phyloP scores from a whole-genome alignment of 805 yeast genomes.

The Starmerella sirachaensis region DNA sequence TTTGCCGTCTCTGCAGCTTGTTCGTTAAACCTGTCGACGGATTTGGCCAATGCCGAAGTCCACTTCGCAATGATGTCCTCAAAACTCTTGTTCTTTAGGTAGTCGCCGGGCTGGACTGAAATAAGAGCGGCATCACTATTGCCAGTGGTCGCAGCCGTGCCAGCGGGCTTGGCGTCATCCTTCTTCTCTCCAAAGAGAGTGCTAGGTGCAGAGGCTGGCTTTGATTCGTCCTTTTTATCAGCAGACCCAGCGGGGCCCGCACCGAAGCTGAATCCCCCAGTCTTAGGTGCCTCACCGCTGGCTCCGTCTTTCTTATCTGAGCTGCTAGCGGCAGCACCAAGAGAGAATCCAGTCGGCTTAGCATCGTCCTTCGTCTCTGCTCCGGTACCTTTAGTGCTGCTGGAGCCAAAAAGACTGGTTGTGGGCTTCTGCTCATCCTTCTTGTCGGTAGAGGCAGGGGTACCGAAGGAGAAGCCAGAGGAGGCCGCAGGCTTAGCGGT shows the following conservation, averaged over 20 bases:
- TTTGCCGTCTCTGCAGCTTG: constrained; percentile 63
- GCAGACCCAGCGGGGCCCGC: constrained; percentile 7
- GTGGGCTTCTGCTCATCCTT: too few relatives aligned
- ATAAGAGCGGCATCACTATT: constrained; percentile 9
- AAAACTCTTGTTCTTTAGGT: constrained; percentile 79
- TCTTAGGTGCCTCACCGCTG: too few relatives aligned
- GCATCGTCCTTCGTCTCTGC: too few relatives aligned
- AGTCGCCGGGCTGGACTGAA: constrained; percentile 32
- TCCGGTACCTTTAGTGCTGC: constrained; percentile 7
- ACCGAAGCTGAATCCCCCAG: constrained; percentile 17
- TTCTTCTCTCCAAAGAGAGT: constrained; percentile 5
- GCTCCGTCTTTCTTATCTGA: too few relatives aligned
- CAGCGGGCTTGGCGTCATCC: constrained; percentile 14
- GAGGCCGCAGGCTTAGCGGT: constrained; percentile 4
- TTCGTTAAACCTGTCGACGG: constrained; percentile 59
- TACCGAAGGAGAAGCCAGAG: constrained; percentile 1
- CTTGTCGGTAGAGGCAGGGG: constrained; percentile 11
- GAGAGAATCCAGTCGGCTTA: too few relatives aligned
- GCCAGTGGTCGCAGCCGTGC: not conserved
- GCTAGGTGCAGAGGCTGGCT: not conserved
- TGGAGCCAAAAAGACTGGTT: too few relatives aligned
- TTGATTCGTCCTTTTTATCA: constrained; percentile 10
- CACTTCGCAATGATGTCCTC: constrained; percentile 89
- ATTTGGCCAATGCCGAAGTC: constrained; percentile 71
- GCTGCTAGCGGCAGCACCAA: too few relatives aligned